Base-by-base conservation (phyloP, 495 filamentous ascomycete species). In the Sordaria brevicollis region DNA sequence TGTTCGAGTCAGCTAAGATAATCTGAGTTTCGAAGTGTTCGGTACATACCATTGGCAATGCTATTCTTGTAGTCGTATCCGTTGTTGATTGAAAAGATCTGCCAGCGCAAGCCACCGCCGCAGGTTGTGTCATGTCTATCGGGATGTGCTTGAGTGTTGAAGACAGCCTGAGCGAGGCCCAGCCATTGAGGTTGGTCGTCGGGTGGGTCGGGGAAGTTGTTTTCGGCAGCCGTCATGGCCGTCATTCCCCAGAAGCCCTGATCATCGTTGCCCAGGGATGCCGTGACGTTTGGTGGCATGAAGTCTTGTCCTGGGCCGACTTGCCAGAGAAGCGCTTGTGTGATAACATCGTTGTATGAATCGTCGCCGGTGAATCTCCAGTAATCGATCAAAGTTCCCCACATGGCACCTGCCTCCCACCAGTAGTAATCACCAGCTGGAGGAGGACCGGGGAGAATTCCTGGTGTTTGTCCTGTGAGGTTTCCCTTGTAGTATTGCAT, bases 31-130 rank as follows among this genome's bases (percentile, higher is more conserved):
- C 4, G 7, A 15, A 29, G 49, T 57, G 49, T 13, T 7, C 5
- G 25, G 3, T 25, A 57, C 49, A 5, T 15, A 57, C 49, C 49
- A 57, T 31, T 57, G 49, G 49, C 49, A 57, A 57, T 57, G 83
- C 91, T 89, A 78, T 96, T 97, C 82, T 96, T 96, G 83, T 97
- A 96, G 75, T 89, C 86, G 72, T 92, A 97, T 15, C 93, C 93
- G 54, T 83, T 87, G 71, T 94, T 93, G 70, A 86, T 89, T 4
- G 86, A 82, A 71, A 89, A 90, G 65, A 95, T 91, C 82, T 97
- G 93, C 93, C 93, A 97, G 36, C 89, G 83, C 71, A 97, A 73
- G 1, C 93, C 92, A 62, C 90, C 90, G n/a, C 81, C 82, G 73
- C 93, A 91, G 6, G 81, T 78, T 0, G 77, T 77, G 74, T 93